Base-by-base conservation (phyloP, 2,329 filamentous ascomycete genomes). In the Cladosporium velox region DNA sequence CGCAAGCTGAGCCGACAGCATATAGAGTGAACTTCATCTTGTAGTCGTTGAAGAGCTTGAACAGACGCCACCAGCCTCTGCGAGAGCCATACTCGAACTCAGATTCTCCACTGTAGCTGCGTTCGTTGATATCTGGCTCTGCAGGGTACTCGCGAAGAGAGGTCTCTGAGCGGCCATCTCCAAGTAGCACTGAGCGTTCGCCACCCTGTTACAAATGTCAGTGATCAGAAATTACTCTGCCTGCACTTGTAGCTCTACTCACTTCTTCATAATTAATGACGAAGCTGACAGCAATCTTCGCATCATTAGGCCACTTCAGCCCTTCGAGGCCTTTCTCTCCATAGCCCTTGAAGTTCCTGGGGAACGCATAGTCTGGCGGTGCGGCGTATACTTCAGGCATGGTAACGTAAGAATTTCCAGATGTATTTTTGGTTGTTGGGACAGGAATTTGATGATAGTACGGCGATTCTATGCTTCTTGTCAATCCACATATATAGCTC, bases 61-160 rank as follows among this genome's bases (percentile, higher is more conserved):
- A 82, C 1, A 84, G 73, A 3, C 83, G 76, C 83, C 83, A 85
- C 72, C 81, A 81, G 3, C 83, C 83, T 0, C 78, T 78, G 2
- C 83, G 78, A 26, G 79, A 79, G 38, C 83, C 82, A 69, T 85
- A 85, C 65, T 85, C 83, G 68, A 82, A 86, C 67, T 85, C 83
- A 14, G 70, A 73, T 73, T 85, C 84, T 61, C 77, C 78, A 68
- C 81, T 84, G 72, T 79, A 77, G 60, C 76, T 78, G 49, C 82
- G 79, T 52, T 70, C 71, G 54, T 72, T 70, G 65, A 69, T 67
- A 12, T 68, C 65, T 32, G 69, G 67, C 11, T 67, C 67, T 6
- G 59, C 66, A 8, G 71, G 69, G 32, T 72, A 79, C 67, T 84
- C 79, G 26, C 75, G 72, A 3, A 80, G 73, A 51, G 75, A 75